Percentiles rank a stretch among this genome's conserved stretches.
Conservation (phyloP, 148 eudicot genomes). For the Rhododendron simsii region DNA sequence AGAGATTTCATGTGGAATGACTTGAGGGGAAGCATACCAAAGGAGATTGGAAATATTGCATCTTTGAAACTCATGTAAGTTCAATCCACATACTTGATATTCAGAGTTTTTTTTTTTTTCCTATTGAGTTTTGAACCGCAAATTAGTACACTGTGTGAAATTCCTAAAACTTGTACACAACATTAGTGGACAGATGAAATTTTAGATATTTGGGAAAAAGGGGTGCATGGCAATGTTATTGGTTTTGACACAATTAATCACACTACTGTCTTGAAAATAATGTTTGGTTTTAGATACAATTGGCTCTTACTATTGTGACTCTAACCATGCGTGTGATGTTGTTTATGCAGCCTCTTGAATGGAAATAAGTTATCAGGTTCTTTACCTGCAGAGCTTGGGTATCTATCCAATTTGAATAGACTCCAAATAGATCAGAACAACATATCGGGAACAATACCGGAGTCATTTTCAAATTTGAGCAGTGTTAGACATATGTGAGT, state of each 20-base stretch:
- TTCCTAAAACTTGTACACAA: background rate
- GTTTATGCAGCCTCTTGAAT: slow-evolving; percentile 64
- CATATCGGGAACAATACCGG: slow-evolving; percentile 71
- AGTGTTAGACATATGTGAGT: slow-evolving; percentile 70
- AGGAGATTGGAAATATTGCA: slow-evolving; percentile 75
- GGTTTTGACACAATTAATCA: background rate
- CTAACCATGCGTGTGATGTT: background rate
- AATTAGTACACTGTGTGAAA: background rate
- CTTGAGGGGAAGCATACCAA: slow-evolving; percentile 64
- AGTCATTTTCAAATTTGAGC: slow-evolving; percentile 59
- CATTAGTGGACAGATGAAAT: background rate
- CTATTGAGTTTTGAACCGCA: background rate
- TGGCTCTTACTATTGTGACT: background rate
- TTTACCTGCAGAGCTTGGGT: slow-evolving; percentile 73
- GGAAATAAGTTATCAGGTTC: slow-evolving; percentile 78
- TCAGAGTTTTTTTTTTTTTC: background rate
- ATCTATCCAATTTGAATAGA: slow-evolving; percentile 51
- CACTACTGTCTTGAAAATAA: background rate
- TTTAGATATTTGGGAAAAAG: background rate
- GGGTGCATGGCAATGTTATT: background rate
- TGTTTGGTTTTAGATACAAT: background rate
- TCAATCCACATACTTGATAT: background rate
- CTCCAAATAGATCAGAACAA: slow-evolving; percentile 74
- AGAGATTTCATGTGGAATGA: slow-evolving; percentile 93
- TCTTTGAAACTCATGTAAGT: slow-evolving; percentile 70